phyloP scores from a whole-genome alignment of 768 basidiomycete species.

The Tephrocybe sp. region DNA sequence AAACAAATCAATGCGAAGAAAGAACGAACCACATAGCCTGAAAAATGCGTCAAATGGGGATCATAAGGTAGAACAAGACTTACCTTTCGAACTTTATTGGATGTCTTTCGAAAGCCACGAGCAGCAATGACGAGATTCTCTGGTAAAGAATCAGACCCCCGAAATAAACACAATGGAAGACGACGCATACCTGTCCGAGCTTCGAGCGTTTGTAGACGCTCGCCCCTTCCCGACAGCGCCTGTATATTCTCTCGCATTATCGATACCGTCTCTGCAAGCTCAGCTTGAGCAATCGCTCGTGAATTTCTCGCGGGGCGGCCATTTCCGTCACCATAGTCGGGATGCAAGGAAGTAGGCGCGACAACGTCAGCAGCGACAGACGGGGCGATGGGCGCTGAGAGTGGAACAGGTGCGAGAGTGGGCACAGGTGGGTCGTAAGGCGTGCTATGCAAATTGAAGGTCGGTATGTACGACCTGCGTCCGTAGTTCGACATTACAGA shows the following conservation, averaged over 20 bases:
- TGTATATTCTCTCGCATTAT: constrained; percentile 98
- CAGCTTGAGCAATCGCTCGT: constrained; percentile 80
- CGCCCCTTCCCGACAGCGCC: constrained; percentile 90
- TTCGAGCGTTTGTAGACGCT: constrained; percentile 85
- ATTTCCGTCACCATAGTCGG: background rate
- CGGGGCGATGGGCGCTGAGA: background rate
- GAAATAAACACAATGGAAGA: too few relatives aligned
- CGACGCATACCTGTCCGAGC: constrained; percentile 99
- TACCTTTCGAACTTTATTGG: constrained; percentile 94
- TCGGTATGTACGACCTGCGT: constrained; percentile 1
- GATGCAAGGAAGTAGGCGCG: background rate
- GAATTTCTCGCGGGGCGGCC: background rate
- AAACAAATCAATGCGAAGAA: background rate
- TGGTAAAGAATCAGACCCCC: too few relatives aligned
- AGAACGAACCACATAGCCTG: constrained; percentile 85
- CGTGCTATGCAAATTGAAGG: constrained; percentile 5
- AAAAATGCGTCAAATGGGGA: background rate
- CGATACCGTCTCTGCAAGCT: constrained; percentile 93
- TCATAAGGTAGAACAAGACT: constrained; percentile 18
- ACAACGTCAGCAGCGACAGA: background rate
- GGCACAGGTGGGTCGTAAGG: constrained; percentile 7
- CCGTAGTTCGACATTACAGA: background rate
- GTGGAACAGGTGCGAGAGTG: background rate
- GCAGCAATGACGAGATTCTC: constrained; percentile 95
- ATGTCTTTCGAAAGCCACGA: constrained; percentile 94